Conservation (phyloP, 768 basidiomycete genomes). For the Leucosporidium yakuticum region DNA sequence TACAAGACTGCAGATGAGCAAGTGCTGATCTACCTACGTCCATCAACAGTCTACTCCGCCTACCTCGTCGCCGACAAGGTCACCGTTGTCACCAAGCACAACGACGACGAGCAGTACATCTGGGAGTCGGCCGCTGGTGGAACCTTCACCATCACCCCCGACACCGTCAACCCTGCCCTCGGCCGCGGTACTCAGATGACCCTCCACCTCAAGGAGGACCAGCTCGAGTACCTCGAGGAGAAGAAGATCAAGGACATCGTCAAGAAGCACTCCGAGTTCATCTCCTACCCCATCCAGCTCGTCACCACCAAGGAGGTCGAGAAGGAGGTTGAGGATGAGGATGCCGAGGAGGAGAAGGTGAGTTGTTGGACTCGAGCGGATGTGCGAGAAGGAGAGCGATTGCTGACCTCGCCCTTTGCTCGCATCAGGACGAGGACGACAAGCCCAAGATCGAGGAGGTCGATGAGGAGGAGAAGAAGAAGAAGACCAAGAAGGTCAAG, state of each 20-base stretch:
- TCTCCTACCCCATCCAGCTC: constrained; percentile 94
- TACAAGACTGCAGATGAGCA: background rate
- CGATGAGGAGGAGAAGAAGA: constrained; percentile 58
- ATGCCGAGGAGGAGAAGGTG: constrained; percentile 55
- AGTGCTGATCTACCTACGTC: background rate
- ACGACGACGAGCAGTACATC: constrained; percentile 99
- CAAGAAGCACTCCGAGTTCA: constrained; percentile 99
- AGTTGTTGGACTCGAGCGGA: background rate
- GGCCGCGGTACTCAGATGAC: constrained; percentile 90
- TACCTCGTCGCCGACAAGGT: constrained; percentile 99
- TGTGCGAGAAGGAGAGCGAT: background rate
- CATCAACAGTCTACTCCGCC: constrained; percentile 70
- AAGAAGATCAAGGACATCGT: constrained; percentile 99
- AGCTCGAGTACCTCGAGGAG: constrained; percentile 98
- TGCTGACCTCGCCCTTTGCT: background rate
- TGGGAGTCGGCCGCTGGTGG: constrained; percentile 99
- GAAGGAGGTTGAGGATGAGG: constrained; percentile 63
- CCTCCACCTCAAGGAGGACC: constrained; percentile 94
- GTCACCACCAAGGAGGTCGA: constrained; percentile 99
- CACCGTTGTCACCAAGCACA: constrained; percentile 98
- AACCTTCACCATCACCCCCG: constrained; percentile 96
- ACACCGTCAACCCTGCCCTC: constrained; percentile 80
- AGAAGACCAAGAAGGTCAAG: constrained; percentile 77
- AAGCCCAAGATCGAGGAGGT: constrained; percentile 59
- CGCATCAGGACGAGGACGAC: constrained; percentile 62